A percentile compares a stretch with the other conserved stretches of the same genome.
phyloP scores from a whole-genome alignment of 345 rosid genomes.

The Corchorus capsularis region DNA sequence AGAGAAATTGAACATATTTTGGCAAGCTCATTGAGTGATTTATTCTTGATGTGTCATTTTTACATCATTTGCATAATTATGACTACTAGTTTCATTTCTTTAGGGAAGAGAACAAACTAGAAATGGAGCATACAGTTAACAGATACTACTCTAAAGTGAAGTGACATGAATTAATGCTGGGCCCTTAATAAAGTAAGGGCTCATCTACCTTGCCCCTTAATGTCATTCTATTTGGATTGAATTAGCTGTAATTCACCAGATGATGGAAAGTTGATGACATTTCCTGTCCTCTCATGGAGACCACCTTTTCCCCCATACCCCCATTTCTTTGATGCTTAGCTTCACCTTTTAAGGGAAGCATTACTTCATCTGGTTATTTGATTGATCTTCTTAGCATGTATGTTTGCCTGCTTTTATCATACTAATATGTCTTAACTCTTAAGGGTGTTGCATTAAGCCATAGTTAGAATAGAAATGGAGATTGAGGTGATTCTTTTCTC shows the following conservation, averaged over 20 bases:
- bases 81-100: neutral
- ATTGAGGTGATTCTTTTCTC: neutral
- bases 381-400: neutral
- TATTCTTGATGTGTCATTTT: neutral
- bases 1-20: slow-evolving; percentile 66
- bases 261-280: slow-evolving; percentile 6
- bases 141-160: neutral
- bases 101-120: neutral
- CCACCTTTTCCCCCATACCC: too few relatives aligned
- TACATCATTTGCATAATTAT: neutral
- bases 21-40: slow-evolving; percentile 26
- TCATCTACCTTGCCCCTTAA: neutral
- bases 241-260: neutral
- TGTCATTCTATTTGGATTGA: neutral
- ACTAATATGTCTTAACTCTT: neutral
- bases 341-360: too few relatives aligned
- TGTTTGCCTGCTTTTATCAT: neutral
- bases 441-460: neutral
- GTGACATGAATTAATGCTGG: neutral
- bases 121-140: neutral
- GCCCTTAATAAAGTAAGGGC: neutral
- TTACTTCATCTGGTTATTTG: neutral
- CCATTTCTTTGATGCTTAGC: too few relatives aligned
- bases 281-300: neutral
- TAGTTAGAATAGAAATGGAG: neutral